phyloP scores from a whole-genome alignment of 768 basidiomycete species.

The Harrya chromipes region DNA sequence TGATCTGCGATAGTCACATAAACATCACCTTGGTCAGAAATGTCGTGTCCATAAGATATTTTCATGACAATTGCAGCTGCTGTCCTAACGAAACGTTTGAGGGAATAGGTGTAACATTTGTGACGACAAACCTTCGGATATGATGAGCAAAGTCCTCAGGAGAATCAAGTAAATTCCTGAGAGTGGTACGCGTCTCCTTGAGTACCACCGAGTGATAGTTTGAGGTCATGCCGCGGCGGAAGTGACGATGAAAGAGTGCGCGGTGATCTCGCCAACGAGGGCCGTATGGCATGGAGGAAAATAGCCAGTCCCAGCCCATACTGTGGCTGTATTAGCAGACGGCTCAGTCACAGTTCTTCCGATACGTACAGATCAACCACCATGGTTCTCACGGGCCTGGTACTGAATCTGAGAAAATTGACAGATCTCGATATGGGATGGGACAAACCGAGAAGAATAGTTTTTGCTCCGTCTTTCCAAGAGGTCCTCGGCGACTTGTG shows the following conservation, averaged over 20 bases:
- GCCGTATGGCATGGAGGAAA: constrained; percentile 42
- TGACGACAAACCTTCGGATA: constrained; percentile 31
- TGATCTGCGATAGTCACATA: constrained; percentile 41
- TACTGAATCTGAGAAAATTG: neutral
- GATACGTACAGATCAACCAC: constrained; percentile 40
- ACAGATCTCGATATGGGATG: neutral
- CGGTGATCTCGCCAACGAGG: constrained; percentile 36
- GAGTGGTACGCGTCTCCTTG: constrained; percentile 37
- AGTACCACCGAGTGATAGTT: constrained; percentile 27
- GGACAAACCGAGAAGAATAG: constrained; percentile 38
- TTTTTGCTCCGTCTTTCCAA: constrained; percentile 43
- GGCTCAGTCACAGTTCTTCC: neutral
- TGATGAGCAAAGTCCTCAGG: constrained; percentile 38
- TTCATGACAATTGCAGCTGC: constrained; percentile 40
- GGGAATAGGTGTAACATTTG: neutral
- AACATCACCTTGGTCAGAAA: constrained; percentile 37
- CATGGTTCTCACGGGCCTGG: constrained; percentile 42
- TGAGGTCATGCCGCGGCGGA: constrained; percentile 26
- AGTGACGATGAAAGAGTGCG: constrained; percentile 38
- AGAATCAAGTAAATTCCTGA: constrained; percentile 36
- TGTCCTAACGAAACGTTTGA: constrained; percentile 18
- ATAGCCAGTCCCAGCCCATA: constrained; percentile 48
- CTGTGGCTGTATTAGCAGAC: constrained; percentile 19
- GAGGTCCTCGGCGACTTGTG: constrained; percentile 39
- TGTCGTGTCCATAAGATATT: constrained; percentile 39